Conservation (phyloP, 164 flowering plant genomes). For the Sextonia rubra region DNA sequence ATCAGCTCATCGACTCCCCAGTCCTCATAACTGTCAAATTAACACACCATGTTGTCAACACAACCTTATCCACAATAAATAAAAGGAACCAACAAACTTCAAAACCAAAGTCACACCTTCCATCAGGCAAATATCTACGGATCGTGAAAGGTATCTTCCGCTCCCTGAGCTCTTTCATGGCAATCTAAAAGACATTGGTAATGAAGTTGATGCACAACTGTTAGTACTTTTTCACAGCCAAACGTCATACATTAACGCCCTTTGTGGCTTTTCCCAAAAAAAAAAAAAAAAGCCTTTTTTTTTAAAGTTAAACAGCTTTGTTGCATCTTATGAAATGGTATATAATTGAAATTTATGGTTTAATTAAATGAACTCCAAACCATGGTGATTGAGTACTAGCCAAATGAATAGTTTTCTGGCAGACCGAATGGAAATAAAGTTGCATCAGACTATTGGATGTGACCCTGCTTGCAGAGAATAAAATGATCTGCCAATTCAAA, state of each 20-base stretch:
- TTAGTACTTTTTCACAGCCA: neutral
- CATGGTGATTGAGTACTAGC: neutral
- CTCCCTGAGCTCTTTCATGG: constrained; percentile 92
- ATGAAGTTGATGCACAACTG: neutral
- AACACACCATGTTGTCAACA: neutral
- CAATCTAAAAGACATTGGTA: constrained; percentile 45
- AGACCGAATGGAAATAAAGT: too few species aligned
- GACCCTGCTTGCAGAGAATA: too few species aligned
- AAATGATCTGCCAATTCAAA: too few species aligned
- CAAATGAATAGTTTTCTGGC: neutral
- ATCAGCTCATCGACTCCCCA: constrained; percentile 97
- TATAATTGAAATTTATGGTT: neutral
- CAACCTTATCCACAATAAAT: neutral
- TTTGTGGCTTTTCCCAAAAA: too few species aligned
- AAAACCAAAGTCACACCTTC: constrained; percentile 49
- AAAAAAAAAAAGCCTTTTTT: too few species aligned
- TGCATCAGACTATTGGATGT: too few species aligned
- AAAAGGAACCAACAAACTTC: neutral
- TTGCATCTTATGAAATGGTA: neutral
- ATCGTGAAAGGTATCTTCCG: constrained; percentile 90
- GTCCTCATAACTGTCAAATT: constrained; percentile 61
- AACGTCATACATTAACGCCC: neutral
- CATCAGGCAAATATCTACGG: constrained; percentile 85
- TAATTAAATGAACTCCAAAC: neutral
- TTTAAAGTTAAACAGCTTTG: too few species aligned